Evolutionary conservation across 345 rosid species (phyloP), one percentile per base, ranked within the genome.

Genomic region (Geranium brycei): DNA sequence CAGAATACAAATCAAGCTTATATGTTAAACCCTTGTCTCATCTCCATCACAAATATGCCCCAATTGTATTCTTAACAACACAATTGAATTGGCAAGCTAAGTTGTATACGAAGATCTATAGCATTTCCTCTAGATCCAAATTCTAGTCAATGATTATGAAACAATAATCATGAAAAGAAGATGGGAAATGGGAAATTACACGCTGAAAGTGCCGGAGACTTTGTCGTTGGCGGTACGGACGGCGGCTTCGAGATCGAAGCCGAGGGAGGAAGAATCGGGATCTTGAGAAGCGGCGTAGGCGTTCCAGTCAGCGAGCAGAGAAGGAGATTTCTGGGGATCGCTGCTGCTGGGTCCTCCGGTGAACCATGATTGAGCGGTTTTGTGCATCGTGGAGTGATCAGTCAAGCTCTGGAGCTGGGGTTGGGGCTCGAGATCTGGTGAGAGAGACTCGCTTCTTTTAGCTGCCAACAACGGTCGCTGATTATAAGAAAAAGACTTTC

Each of bases 281-380:
- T 78, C 77, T 57, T 75, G 81, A 12, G 85, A 71, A n/a, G 87
- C 69, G 35, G 85, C 71, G 58, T 83, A 83, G 8, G 82, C 74
- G 65, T 79, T 81, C 85, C 88, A 81, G 66, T 83, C 85, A 1
- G 81, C 82, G n/a, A 81, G 73, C 23, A 81, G 67, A 32, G 85
- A 80, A 10, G 74, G 15, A 41, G 65, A 63, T 41, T 59, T 60
- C 47, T 56, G 62, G 19, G 47, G 58, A 38, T 75, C 66, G 69
- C 67, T 62, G 61, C 69, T 64, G 69, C 77, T 75, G 17, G 77
- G 77, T 31, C 79, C 79, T 6, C 79, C 82, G 15, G 69, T 61
- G 71, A 79, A 79, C 83, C 83, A 79, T 2, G 83, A 47, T 41
- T 79, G 83, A 38, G 83, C 83, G 69, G 79, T 74, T 19, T 69